A percentile compares a stretch with the other conserved stretches of the same genome.
These are phyloP conservation scores for Anisodus acutangulus DNA, from an alignment of 257 asterid genomes.

Conservation along the genomic window DNA sequence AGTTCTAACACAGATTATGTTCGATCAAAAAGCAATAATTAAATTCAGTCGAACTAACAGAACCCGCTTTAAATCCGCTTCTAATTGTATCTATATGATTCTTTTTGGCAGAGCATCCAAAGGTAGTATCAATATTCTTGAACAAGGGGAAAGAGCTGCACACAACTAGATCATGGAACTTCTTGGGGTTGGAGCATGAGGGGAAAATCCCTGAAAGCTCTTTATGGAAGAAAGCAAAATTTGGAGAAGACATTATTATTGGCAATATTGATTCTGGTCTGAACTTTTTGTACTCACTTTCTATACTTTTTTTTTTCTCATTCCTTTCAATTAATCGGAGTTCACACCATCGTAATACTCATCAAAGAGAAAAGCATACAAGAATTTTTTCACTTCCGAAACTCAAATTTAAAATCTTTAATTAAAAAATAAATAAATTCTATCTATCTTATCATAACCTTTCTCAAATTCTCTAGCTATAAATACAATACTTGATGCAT, in stretches of 20 bases:
- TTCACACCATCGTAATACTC: neutral
- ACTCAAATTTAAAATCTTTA: too few species aligned
- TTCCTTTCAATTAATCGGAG: neutral
- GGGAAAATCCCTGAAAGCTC: slow-evolving; percentile 56
- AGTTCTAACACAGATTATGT: too few species aligned
- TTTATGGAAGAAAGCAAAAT: slow-evolving; percentile 84
- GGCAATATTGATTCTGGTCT: slow-evolving; percentile 93
- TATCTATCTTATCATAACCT: too few species aligned
- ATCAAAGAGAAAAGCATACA: neutral
- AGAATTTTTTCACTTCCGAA: neutral
- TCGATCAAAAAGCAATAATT: too few species aligned
- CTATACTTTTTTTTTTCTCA: neutral
- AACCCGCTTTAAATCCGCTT: neutral
- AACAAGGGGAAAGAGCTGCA: slow-evolving; percentile 74
- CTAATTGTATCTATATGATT: neutral
- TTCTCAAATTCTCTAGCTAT: too few species aligned
- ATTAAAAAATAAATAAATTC: too few species aligned
- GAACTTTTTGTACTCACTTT: slow-evolving; percentile 20
- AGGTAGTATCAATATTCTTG: slow-evolving; percentile 76
- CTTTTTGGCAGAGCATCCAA: slow-evolving; percentile 59
- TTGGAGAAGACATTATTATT: slow-evolving; percentile 78
- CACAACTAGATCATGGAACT: slow-evolving; percentile 97
- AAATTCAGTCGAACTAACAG: neutral
- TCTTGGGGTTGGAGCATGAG: slow-evolving; percentile 67
- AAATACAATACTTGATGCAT: too few species aligned